Percentiles rank a stretch among this genome's conserved stretches.
Conservation (phyloP, 129 eudicot species). For the Tanacetum coccineum region DNA sequence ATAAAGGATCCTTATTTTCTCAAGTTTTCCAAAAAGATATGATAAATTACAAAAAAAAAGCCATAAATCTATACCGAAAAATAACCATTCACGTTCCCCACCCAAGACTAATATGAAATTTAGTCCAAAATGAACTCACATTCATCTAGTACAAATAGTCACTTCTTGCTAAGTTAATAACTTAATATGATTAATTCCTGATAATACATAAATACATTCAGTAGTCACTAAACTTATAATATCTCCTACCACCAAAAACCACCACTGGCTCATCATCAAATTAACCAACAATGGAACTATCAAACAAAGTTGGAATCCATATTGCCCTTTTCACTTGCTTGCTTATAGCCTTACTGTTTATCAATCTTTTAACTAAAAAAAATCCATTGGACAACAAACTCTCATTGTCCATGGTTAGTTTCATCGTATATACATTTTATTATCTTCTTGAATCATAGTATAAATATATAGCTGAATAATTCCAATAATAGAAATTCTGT, state of each 20-base stretch:
- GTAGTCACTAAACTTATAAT: not conserved
- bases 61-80: too few species aligned
- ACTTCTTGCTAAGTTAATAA: too few species aligned
- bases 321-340: conserved; percentile 21
- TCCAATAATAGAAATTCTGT: not conserved
- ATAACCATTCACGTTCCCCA: not conserved
- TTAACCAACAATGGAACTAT: conserved; percentile 17
- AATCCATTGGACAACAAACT: conserved; percentile 18
- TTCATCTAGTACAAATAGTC: not conserved
- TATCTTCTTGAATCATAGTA: not conserved
- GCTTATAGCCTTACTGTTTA: conserved; percentile 20
- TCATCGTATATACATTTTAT: not conserved
- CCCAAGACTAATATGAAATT: conserved; percentile 1
- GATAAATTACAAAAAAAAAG: too few species aligned
- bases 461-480: not conserved
- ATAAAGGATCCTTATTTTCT: not conserved
- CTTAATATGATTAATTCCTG: too few species aligned
- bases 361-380: conserved; percentile 14
- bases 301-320: conserved; percentile 15
- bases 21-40: not conserved
- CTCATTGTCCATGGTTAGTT: conserved; percentile 22
- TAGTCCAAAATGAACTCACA: conserved; percentile 23
- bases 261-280: not conserved
- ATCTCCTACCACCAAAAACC: not conserved
- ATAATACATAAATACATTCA: too few species aligned